Conservation (phyloP, 202 grass and related monocot species). For the Panicum hallii region DNA sequence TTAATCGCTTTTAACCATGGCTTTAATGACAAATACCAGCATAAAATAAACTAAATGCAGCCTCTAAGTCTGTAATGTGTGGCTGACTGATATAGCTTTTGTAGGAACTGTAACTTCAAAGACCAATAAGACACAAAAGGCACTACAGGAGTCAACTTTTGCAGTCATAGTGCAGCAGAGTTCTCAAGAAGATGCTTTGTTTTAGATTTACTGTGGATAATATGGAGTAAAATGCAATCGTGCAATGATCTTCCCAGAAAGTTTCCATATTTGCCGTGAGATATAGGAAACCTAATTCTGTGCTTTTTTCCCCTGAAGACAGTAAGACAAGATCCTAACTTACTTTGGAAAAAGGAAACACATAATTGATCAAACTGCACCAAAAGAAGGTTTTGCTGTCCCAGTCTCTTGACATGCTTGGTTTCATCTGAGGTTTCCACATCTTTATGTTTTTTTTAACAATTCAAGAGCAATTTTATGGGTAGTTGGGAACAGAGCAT, state of each 20-base stretch:
- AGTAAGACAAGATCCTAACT: not conserved
- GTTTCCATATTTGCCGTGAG: not conserved
- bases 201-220: not conserved
- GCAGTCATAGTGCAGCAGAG: conserved; percentile 10
- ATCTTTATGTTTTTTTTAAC: not conserved
- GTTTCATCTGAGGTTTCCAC: not conserved
- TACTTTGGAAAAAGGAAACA: not conserved
- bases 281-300: not conserved
- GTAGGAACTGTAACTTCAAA: conserved; percentile 2
- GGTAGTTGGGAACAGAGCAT: conserved; percentile 2
- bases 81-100: not conserved
- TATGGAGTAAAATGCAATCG: conserved; percentile 15
- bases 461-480: conserved; percentile 10
- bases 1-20: conserved; percentile 9
- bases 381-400: not conserved
- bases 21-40: conserved; percentile 3
- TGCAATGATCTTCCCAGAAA: conserved; percentile 1
- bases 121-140: not conserved
- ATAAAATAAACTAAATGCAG: not conserved
- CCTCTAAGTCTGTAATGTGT: conserved; percentile 5
- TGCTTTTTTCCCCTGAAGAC: not conserved
- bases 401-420: not conserved
- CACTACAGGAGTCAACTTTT: not conserved
- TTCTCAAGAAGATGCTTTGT: not conserved
- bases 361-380: not conserved